Evolutionary conservation across 2,329 filamentous ascomycete genomes (phyloP), one percentile per base, ranked within the genome.

Genomic region (Coniochaeta hoffmannii): DNA sequence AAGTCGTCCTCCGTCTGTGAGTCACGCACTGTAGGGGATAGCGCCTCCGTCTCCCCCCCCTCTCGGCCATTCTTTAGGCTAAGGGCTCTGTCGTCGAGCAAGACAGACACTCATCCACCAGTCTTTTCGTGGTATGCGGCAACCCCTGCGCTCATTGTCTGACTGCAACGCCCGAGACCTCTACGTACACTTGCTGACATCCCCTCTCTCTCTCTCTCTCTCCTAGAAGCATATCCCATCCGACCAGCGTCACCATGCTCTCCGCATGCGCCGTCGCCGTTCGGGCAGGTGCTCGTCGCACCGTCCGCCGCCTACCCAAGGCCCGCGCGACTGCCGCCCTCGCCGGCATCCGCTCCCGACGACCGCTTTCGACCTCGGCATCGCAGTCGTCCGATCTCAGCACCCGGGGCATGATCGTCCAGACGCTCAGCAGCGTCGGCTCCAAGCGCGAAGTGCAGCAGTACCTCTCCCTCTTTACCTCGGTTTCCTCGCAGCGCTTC

Each of bases 371-470:
- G 53, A 65, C 66, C 32, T 67, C 69, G 14, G 60, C 68, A 38
- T 61, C 63, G 56, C 68, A 65, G 54, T 60, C 65, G 53, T 71
- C 67, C 60, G 73, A 86, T 64, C 78, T 81, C 57, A 84, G 81
- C 56, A 90, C 88, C 46, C 82, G 89, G 57, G 87, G 87, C 50
- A 92, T 90, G 55, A 90, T 96, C 60, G 87, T 95, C 66, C 90
- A 93, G 75, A 82, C 96, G 58, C 81, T 97, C 63, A 96, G 90
- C 76, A 96, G 93, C 74, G 95, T 97, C 70, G 93, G 91, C 59
- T 96, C 91, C 60, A 96, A 95, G 81, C 82, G 93, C 59, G 93
- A 99, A 76, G 90, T 95, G 60, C 90, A 97, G 77, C 93, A 97
- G 73, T 97, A 97, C 73, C 86, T 97, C 57, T 94, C 92, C 62